Base-by-base conservation (phyloP, 805 yeast species). In the Saccharomyces kudriavzevii region DNA sequence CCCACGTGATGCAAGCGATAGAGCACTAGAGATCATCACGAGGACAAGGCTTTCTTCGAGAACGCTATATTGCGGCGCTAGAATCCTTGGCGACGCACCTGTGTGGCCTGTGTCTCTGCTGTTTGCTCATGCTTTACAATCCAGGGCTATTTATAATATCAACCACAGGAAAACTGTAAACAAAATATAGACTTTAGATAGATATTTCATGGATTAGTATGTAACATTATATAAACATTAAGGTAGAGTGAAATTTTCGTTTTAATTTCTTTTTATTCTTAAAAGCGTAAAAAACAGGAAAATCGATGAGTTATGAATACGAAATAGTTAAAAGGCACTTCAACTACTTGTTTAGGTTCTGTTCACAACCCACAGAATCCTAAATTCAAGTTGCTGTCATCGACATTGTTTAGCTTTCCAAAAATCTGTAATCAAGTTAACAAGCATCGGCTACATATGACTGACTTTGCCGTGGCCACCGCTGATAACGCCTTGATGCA, bases 101-200 rank as follows among this genome's bases (percentile, higher is more conserved):
- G 84, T 86, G 20, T 87, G 94, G 94, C 91, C 94, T 0, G 77
- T 85, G 48, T 87, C 89, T 1, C 71, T 85, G 65, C 78, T 84
- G 22, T 84, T 85, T 71, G 91, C 91, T 0, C 91, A 85, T 63
- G 90, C 89, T 2, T 73, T 86, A 62, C 85, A 84, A 65, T 78
- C 84, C 24, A 77, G 90, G 61, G 82, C 84, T 6, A 73, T 78
- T n/a, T 60, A 62, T 54, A 50, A 45, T 26, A 24, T 17, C 4
- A 35, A 45, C 26, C 26, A 20, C 10, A 40, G 48, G 45, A 45
- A 35, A 22, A 28, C 25, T 8, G 20, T 45, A 45, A 26, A 45
- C 48, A 45, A n/a, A 8, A 14, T 20, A 45, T 45, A 45, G 28
- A 45, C 28, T 26, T 25, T 45, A 45, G 29, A 45, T 24, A 22